Evolutionary conservation across 164 flowering plant genomes (phyloP), one percentile per base, ranked within the genome.

Genomic region (Aristolochia contorta): DNA sequence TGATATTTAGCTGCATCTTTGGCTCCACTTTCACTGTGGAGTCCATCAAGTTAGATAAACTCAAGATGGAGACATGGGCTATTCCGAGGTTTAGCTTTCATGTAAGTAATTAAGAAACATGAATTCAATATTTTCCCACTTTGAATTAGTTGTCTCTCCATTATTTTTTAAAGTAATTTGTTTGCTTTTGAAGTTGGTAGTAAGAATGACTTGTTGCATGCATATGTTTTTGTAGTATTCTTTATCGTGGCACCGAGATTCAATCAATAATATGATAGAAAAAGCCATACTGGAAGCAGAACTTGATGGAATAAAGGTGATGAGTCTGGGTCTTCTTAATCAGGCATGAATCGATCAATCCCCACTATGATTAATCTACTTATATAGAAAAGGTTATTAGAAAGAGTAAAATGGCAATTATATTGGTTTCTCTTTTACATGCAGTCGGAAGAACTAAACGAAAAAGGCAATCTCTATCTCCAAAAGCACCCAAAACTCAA

Each of bases 281-380:
- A 78, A 83, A 45, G 84, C 86, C 2, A 81, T 86, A 57, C 64
- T 79, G 2, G 83, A 83, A 4, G 93, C 89, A 21, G 86, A 86
- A 0, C 61, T 32, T 6, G 73, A 57, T 53, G 91, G 91, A 12
- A 70, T 52, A 6, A 84, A 72, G 57, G 92, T 87, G 21, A 20
- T 89, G 18, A 87, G 82, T 56, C 63, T 89, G 16, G 91, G 91
- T 0, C 82, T 89, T 32, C 47, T 74, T 37, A 86, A 86, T 64
- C 96, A 86, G 89, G 96, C 65, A 72, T 65, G 80, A 37, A 37
- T 8, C 43, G 1, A 3, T 37, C 43, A 10, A 10, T 37, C 10
- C n/a, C 30, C 30, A 27, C 30, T 27, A 2, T 27, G 30, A 27
- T 5, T 2, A 5, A 27, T 27, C 30, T 27, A 27, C 2, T 5